Conservation (phyloP, 2,329 filamentous ascomycete genomes). For the Calonectria pteridis region DNA sequence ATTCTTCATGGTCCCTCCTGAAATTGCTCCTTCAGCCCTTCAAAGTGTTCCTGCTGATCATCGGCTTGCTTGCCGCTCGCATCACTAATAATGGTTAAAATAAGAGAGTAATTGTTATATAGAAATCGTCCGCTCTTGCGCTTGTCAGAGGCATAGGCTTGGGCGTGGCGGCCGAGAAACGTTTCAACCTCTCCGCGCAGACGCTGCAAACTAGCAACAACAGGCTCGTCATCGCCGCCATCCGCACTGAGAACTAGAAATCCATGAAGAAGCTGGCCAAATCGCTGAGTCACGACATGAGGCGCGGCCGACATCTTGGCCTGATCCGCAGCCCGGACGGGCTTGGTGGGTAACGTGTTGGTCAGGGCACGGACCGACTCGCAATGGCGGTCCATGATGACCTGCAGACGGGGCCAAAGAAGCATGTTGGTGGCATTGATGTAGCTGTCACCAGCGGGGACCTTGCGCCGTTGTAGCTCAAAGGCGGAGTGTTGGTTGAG, state of each 20-base stretch:
- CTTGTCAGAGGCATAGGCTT: constrained; percentile 77
- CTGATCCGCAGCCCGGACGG: constrained; percentile 63
- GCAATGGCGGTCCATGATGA: constrained; percentile 92
- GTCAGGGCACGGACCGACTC: constrained; percentile 81
- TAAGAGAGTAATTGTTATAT: constrained; percentile 94
- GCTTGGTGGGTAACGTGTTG: constrained; percentile 63
- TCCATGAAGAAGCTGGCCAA: constrained; percentile 90
- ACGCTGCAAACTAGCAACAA: constrained; percentile 82
- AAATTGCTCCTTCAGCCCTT: constrained; percentile 71
- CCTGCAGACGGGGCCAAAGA: constrained; percentile 94
- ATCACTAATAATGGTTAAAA: constrained; percentile 92
- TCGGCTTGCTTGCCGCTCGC: constrained; percentile 77
- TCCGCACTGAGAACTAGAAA: constrained; percentile 88
- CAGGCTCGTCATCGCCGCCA: constrained; percentile 93
- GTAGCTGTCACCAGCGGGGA: constrained; percentile 90
- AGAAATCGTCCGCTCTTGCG: constrained; percentile 89
- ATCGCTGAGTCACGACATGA: constrained; percentile 93
- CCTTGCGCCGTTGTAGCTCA: constrained; percentile 89
- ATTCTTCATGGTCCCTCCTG: constrained; percentile 55
- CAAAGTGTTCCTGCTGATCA: constrained; percentile 83
- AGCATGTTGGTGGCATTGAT: constrained; percentile 97
- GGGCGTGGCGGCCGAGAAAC: constrained; percentile 83
- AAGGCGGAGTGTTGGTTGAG: constrained; percentile 96
- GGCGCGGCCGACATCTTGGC: constrained; percentile 82
- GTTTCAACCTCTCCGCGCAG: constrained; percentile 85